Percentiles rank a stretch among this genome's conserved stretches.
Evolutionary conservation across 1,284 basidiomycete species (phyloP).

Genomic region (Gomphus sp.): DNA sequence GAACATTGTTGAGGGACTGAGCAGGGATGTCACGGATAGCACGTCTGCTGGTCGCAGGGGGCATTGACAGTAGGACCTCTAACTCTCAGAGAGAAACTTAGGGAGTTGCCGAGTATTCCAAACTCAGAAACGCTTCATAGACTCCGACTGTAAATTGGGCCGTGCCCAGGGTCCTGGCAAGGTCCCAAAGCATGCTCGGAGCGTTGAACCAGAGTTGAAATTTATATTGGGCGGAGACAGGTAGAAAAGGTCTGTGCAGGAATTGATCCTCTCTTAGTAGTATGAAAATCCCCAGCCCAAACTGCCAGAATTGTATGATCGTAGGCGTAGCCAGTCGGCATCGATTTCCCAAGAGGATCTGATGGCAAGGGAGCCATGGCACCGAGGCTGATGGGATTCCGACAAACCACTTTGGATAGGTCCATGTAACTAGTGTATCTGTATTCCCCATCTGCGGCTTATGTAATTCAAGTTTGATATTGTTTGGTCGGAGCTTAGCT

Average conservation of each 20-base stretch:
- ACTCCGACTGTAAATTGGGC: neutral
- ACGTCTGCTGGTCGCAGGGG: slow-evolving; percentile 11
- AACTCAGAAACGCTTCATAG: neutral
- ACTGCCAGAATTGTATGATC: no score
- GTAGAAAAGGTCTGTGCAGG: neutral
- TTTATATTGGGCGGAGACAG: no score
- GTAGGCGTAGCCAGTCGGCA: neutral
- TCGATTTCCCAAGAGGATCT: neutral
- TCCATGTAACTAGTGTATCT: neutral
- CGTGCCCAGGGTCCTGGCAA: neutral
- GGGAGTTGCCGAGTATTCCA: neutral
- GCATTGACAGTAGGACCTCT: slow-evolving; percentile 11
- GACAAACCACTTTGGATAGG: neutral
- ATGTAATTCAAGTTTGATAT: neutral
- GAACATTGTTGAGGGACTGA: neutral
- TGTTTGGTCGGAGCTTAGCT: neutral
- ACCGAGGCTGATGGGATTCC: neutral
- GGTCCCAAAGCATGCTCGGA: neutral
- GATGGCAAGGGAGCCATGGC: neutral
- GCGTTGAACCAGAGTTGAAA: no score
- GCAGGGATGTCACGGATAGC: neutral
- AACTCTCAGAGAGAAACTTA: slow-evolving; percentile 6
- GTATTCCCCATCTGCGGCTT: neutral
- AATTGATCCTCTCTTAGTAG: neutral
- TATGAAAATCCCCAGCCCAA: no score